Evolutionary conservation across 352 stramenopile species (phyloP).

Genomic region (Globisporangium barbulae): DNA sequence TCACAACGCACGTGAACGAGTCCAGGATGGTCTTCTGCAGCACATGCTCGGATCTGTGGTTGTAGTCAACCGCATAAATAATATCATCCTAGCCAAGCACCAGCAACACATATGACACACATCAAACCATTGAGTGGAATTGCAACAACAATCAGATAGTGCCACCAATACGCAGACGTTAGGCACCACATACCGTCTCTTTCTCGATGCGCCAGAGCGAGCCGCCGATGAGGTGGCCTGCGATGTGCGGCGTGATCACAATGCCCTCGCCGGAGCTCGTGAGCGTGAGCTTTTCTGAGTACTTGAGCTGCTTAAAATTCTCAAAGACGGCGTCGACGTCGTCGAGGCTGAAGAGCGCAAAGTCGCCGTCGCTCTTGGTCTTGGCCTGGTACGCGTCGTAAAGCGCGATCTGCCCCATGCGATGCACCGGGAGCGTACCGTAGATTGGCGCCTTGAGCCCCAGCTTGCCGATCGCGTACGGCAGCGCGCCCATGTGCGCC

Average conservation of each 20-base stretch:
- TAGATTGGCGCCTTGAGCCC: constrained; percentile 89
- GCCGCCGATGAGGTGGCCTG: constrained; percentile 93
- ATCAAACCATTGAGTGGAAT: neutral
- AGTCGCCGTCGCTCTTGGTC: constrained; percentile 89
- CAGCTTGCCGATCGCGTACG: constrained; percentile 86
- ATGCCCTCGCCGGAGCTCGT: constrained; percentile 85
- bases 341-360: constrained; percentile 91
- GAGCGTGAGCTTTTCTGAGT: constrained; percentile 91
- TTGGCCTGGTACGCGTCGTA: constrained; percentile 94
- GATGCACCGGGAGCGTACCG: constrained; percentile 93
- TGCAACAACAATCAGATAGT: neutral
- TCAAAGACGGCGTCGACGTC: constrained; percentile 93
- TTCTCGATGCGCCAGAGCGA: constrained; percentile 94
- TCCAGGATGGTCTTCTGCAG: constrained; percentile 93
- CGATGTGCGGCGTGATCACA: constrained; percentile 92
- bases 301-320: constrained; percentile 94
- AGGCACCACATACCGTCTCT: constrained; percentile 70
- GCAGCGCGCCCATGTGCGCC: constrained; percentile 88
- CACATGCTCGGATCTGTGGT: constrained; percentile 94
- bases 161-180: neutral
- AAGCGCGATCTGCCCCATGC: constrained; percentile 96
- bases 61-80: constrained; percentile 90
- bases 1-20: constrained; percentile 76
- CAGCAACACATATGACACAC: neutral
- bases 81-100: constrained; percentile 83